A percentile compares a stretch with the other conserved stretches of the same genome.
phyloP scores from a whole-genome alignment of 768 basidiomycete genomes.

The Hebeloma cylindrosporum region DNA sequence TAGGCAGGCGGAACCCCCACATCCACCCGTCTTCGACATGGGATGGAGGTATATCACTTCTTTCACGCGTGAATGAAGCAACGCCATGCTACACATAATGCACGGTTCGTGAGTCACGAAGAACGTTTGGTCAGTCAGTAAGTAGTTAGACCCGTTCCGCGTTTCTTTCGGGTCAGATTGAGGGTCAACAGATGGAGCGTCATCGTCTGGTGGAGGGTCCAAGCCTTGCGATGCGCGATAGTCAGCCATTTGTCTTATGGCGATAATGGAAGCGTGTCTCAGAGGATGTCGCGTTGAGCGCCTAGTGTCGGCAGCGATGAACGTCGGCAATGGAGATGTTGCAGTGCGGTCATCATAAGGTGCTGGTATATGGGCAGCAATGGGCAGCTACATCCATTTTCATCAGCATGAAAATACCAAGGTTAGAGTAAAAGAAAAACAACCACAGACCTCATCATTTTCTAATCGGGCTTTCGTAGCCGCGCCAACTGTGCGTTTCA shows the following conservation, averaged over 20 bases:
- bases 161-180: slow-evolving; percentile 21
- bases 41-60: slow-evolving; percentile 75
- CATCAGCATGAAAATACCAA: not conserved
- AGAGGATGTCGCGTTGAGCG: slow-evolving; percentile 70
- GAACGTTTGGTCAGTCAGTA: slow-evolving; percentile 79
- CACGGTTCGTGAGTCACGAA: slow-evolving; percentile 98
- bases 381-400: slow-evolving; percentile 56
- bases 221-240: slow-evolving; percentile 36
- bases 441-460: slow-evolving; percentile 57
- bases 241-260: slow-evolving; percentile 66
- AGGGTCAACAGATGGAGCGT: slow-evolving; percentile 8
- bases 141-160: slow-evolving; percentile 77
- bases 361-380: slow-evolving; percentile 68
- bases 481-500: slow-evolving; percentile 49
- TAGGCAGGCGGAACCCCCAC: slow-evolving; percentile 73
- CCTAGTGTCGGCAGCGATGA: slow-evolving; percentile 73
- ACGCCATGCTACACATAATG: slow-evolving; percentile 96
- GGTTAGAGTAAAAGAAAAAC: too few relatives aligned
- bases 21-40: slow-evolving; percentile 82
- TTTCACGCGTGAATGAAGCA: slow-evolving; percentile 92
- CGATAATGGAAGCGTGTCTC: slow-evolving; percentile 80
- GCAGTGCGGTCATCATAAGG: slow-evolving; percentile 39
- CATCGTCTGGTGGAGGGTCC: not conserved
- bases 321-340: slow-evolving; percentile 24
- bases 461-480: slow-evolving; percentile 43